A percentile compares a stretch with the other conserved stretches of the same genome.
These are phyloP conservation scores for Helminthosporium solani DNA, from an alignment of 2,329 filamentous ascomycete genomes.

Conservation along the genomic window DNA sequence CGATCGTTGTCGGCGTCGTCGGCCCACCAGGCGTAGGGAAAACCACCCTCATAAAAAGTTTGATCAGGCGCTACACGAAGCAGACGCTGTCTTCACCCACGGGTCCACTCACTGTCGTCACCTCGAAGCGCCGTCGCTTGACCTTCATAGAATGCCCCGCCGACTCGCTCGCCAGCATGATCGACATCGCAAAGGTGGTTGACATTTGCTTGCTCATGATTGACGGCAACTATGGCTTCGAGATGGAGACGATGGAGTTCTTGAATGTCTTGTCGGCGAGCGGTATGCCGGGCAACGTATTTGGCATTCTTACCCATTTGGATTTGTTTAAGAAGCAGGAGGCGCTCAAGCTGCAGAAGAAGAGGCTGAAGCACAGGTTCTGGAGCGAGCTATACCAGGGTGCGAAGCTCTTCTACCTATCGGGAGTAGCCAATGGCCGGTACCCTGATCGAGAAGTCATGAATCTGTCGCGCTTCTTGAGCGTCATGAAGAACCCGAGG, in stretches of 20 bases:
- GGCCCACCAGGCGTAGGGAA: slow-evolving; percentile 93
- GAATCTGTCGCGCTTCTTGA: slow-evolving; percentile 91
- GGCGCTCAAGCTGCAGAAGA: slow-evolving; percentile 89
- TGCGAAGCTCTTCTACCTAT: slow-evolving; percentile 95
- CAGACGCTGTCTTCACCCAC: slow-evolving; percentile 87
- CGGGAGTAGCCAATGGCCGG: slow-evolving; percentile 91
- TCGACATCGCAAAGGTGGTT: slow-evolving; percentile 94
- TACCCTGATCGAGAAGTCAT: slow-evolving; percentile 97
- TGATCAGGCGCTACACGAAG: slow-evolving; percentile 92
- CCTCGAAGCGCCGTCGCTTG: slow-evolving; percentile 89
- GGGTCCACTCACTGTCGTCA: slow-evolving; percentile 93
- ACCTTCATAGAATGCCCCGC: slow-evolving; percentile 97
- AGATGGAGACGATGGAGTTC: slow-evolving; percentile 99
- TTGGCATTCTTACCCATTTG: slow-evolving; percentile 93
- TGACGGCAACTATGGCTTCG: slow-evolving; percentile 96
- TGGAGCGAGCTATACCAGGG: slow-evolving; percentile 98
- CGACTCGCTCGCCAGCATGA: slow-evolving; percentile 90
- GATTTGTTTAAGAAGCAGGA: slow-evolving; percentile 95
- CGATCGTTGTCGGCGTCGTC: slow-evolving; percentile 88
- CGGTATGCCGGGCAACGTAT: slow-evolving; percentile 98
- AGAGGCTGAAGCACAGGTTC: slow-evolving; percentile 89
- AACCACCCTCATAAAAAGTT: slow-evolving; percentile 90
- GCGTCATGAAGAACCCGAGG: slow-evolving; percentile 98
- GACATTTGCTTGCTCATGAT: slow-evolving; percentile 98
- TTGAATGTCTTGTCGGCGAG: slow-evolving; percentile 89